Evolutionary conservation across 169 alveolate species (phyloP), one percentile per base, ranked within the genome.

Genomic region (Ichthyophthirius multifiliis): DNA sequence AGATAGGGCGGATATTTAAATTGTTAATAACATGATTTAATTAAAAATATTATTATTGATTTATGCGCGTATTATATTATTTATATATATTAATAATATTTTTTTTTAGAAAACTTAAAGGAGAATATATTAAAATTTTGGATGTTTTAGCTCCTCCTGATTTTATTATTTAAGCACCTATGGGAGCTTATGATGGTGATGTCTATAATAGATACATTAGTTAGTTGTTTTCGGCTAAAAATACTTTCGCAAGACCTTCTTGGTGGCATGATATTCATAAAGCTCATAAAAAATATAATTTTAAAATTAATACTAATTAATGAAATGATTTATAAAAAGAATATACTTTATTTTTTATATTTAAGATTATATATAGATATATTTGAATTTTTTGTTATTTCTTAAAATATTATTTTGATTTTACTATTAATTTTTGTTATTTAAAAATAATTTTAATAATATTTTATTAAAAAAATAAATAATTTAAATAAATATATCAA

Each of bases 121-220:
- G 74, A n/a, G 83, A 87, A 27, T 76, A 71, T 20, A 48, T 87
- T 9, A 62, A 77, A 6, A 41, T 87, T 30, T 65, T 76, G 13
- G 92, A 87, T 73, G 84, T 87, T 1, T 65, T 87, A 64, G 85
- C 83, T 37, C 92, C 92, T 44, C 75, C 81, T 20, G 92, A 87
- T 32, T 79, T 77, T 43, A 46, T 87, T 47, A 34, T 88, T 37
- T 84, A 80, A 44, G 84, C 93, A 13, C 63, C 83, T 35, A 43
- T 88, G 20, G 93, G 88, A 10, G 82, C 86, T 15, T 73, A 81
- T 20, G 83, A 83, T 62, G 93, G 93, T 30, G 90, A 88, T 35
- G 45, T 83, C n/a, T 88, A 83, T 37, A 85, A 87, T 13, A 74
- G 82, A 41, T 83, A 73, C 55, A 27, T 83, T 6, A 75, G 71